Conservation (phyloP, 768 basidiomycete genomes). For the Xerocomellus intermedius region DNA sequence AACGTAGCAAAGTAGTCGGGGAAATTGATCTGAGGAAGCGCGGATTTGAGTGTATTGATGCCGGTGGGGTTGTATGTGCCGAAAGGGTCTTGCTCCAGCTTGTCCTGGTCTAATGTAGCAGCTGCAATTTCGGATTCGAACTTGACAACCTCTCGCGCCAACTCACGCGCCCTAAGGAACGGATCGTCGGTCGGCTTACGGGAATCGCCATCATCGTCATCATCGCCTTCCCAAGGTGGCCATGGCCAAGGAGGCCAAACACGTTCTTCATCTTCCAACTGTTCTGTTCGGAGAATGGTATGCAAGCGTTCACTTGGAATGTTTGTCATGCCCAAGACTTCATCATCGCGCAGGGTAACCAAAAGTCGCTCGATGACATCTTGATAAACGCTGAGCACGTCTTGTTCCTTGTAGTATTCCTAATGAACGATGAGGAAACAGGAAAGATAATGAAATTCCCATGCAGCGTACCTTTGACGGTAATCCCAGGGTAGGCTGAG, state of each 20-base stretch:
- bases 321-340: slow-evolving; percentile 20
- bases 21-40: slow-evolving; percentile 78
- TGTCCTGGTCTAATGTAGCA: slow-evolving; percentile 79
- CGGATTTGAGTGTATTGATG: slow-evolving; percentile 63
- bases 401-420: slow-evolving; percentile 88
- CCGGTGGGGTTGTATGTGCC: slow-evolving; percentile 85
- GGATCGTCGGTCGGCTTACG: slow-evolving; percentile 34
- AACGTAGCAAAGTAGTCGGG: slow-evolving; percentile 85
- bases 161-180: slow-evolving; percentile 49
- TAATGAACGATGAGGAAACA: slow-evolving; percentile 27
- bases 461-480: slow-evolving; percentile 68
- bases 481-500: slow-evolving; percentile 75
- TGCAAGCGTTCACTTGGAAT: slow-evolving; percentile 13
- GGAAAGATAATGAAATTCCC: not conserved
- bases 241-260: slow-evolving; percentile 82
- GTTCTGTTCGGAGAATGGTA: slow-evolving; percentile 38
- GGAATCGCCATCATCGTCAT: slow-evolving; percentile 42
- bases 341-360: slow-evolving; percentile 50
- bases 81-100: slow-evolving; percentile 75
- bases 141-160: slow-evolving; percentile 68
- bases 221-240: slow-evolving; percentile 79
- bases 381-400: slow-evolving; percentile 67
- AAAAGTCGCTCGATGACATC: slow-evolving; percentile 68
- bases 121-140: slow-evolving; percentile 80
- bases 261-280: slow-evolving; percentile 30